Base-by-base conservation (phyloP, 164 flowering plant genomes). In the Cinnamomum micranthum region DNA sequence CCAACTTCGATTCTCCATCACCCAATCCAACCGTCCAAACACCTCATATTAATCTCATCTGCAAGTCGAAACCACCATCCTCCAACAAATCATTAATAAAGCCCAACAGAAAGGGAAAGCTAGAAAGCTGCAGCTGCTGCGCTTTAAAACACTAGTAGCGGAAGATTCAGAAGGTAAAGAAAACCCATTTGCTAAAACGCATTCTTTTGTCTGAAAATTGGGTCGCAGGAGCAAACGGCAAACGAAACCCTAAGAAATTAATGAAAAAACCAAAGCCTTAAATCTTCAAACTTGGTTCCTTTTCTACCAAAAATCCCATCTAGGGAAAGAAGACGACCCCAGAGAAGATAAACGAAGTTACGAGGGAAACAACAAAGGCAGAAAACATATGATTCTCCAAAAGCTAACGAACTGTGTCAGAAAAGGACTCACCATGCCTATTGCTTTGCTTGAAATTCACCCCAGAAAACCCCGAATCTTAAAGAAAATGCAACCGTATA, bases 1-100 rank as follows among this genome's bases (percentile, higher is more conserved):
- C 90, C 88, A 87, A 75, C 85, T 87, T 77, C 84, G 71, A 27
- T 81, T 73, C 62, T 87, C 90, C 90, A 87, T 87, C 77, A 71
- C 47, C 3, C 62, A 22, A 31, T 75, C 65, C 31, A 41, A 20
- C 14, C n/a, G 50, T 20, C 69, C 67, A 69, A 64, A 0, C 65
- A 75, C 65, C 79, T 80, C 72, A 81, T 51, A 50, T 41, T 65
- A 3, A 50, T 58, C 51, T 80, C 76, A 78, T 78, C 87, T 79
- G 84, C 81, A 78, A 35, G 47, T 35, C 0, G 47, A 35, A 35
- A 35, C 24, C 75, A n/a, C 52, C 58, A 47, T 50, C 13, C 33
- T 64, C 28, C 51, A 12, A 9, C 20, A 19, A 12, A 69, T 69
- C 51, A 22, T 23, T 35, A 20, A 69, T 35, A 20, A 69, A 13